Conservation (phyloP, 1,139 yeast genomes). For the Kodamaea ohmeri region DNA sequence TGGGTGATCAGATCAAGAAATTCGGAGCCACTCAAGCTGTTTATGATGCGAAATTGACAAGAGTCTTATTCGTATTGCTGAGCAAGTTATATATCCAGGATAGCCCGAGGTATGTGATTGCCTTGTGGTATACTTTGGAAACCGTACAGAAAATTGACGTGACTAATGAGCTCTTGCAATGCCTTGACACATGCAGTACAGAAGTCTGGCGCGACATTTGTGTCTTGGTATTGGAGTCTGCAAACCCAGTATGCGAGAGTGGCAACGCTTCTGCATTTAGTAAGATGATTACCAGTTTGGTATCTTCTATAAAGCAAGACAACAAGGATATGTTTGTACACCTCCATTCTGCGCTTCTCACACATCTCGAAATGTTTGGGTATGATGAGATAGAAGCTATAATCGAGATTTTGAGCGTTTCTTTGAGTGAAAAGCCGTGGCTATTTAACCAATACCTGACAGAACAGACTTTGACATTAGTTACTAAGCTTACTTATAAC, state of each 20-base stretch:
- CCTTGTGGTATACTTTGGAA: slow-evolving; percentile 21
- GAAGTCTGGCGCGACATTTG: slow-evolving; percentile 13
- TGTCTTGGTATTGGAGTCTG: slow-evolving; percentile 13
- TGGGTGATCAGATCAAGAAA: slow-evolving; percentile 4
- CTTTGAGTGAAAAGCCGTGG: slow-evolving; percentile 54
- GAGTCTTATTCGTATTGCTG: slow-evolving; percentile 28
- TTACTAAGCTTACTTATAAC: slow-evolving; percentile 25
- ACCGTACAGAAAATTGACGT: slow-evolving; percentile 16
- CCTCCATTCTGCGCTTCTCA: slow-evolving; percentile 12
- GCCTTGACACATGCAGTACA: slow-evolving; percentile 14
- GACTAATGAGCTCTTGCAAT: slow-evolving; percentile 14
- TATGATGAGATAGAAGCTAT: slow-evolving; percentile 11
- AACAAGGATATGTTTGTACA: slow-evolving; percentile 14
- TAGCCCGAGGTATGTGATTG: slow-evolving; percentile 17
- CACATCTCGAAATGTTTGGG: slow-evolving; percentile 10
- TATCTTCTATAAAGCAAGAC: slow-evolving; percentile 6
- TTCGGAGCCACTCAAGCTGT: slow-evolving; percentile 3
- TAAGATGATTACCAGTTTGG: slow-evolving; percentile 11
- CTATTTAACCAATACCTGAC: slow-evolving; percentile 64
- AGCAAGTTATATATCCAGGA: slow-evolving; percentile 18
- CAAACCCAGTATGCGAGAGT: slow-evolving; percentile 9
- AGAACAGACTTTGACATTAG: slow-evolving; percentile 48
- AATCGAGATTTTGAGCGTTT: slow-evolving; percentile 28
- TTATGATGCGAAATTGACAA: slow-evolving; percentile 1
- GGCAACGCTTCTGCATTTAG: slow-evolving; percentile 10